Evolutionary conservation across 148 eudicot genomes (phyloP), one percentile per base, ranked within the genome.

Genomic region (Dysphania ambrosioides): DNA sequence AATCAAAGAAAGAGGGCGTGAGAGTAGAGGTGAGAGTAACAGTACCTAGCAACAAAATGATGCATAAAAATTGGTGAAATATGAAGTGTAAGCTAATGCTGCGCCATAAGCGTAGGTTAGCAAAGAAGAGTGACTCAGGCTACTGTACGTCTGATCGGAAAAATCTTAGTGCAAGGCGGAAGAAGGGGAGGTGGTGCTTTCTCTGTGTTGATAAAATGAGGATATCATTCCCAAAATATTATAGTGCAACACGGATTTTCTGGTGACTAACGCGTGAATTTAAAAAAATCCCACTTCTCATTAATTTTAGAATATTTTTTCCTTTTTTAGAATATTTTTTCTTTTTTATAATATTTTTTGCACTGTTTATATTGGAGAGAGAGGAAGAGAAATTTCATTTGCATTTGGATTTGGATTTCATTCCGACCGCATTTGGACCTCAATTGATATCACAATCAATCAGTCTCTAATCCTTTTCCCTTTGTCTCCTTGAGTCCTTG

Each of bases 341-440:
- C 6, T 75, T 26, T 76, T 72, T 84, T 47, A n/a, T n/a, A n/a
- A n/a, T 75, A 66, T 77, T 78, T 40, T 16, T 13, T 0, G 3
- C 13, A 68, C 21, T 21, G 47, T 19, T 15, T 62, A 38, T 15
- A 34, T 4, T 15, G 32, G 5, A 21, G 15, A 8, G 34, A 29
- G 29, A 47, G 34, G 40, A 7, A n/a, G 55, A 51, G 32, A 59
- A 71, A 30, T 23, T 57, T 81, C 11, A 85, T 78, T 75, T 86
- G 83, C 82, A 91, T 89, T 86, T 85, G 49, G 69, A 88, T 88
- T 89, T 89, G 81, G 77, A 83, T 89, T 93, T 89, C 91, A 93
- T 93, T 93, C 95, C 97, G 98, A 93, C 92, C 68, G 64, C 87
- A 88, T 93, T 90, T 93, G 71, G 80, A 42, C 78, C 11, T 72